Percentiles rank a stretch among this genome's conserved stretches.
Evolutionary conservation across 2,329 filamentous ascomycete species (phyloP).

Genomic region (Penicillium vulpinum): DNA sequence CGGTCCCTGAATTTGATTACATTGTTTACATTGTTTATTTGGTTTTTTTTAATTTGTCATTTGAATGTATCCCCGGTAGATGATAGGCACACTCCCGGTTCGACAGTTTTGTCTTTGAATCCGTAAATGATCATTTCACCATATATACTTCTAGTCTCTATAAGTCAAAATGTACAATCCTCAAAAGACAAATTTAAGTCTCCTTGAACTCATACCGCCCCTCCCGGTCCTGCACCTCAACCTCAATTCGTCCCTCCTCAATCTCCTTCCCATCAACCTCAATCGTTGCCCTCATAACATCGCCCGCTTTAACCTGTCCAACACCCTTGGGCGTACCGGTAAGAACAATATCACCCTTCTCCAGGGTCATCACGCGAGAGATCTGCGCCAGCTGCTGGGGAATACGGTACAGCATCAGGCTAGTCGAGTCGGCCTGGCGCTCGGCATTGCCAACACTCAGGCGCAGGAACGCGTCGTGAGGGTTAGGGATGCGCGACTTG

Average conservation of each 20-base stretch:
- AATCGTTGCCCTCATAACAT: conserved; percentile 82
- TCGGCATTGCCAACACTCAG: conserved; percentile 77
- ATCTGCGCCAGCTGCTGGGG: conserved; percentile 87
- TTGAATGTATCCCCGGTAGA: not conserved
- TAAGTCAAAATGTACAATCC: not conserved
- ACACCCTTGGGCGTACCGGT: conserved; percentile 99
- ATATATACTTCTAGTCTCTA: not conserved
- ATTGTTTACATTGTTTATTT: not conserved
- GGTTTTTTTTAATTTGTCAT: no score
- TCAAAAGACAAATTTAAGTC: conserved; percentile 51
- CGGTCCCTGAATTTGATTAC: not conserved
- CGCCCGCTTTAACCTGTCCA: conserved; percentile 78
- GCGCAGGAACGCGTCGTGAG: conserved; percentile 83
- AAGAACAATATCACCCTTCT: conserved; percentile 87
- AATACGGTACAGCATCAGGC: conserved; percentile 90
- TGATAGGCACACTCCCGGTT: not conserved
- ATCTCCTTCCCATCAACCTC: conserved; percentile 78
- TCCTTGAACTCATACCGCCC: conserved; percentile 75
- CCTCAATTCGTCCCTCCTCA: conserved; percentile 80
- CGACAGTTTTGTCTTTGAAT: not conserved
- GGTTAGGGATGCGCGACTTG: conserved; percentile 78
- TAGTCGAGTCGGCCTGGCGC: conserved; percentile 84
- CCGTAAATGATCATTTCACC: not conserved
- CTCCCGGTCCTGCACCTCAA: conserved; percentile 75
- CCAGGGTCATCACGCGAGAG: conserved; percentile 89